These are phyloP conservation scores for Diddensiella caesifluorescens DNA, from an alignment of 805 yeast species.

Conservation along the genomic window DNA sequence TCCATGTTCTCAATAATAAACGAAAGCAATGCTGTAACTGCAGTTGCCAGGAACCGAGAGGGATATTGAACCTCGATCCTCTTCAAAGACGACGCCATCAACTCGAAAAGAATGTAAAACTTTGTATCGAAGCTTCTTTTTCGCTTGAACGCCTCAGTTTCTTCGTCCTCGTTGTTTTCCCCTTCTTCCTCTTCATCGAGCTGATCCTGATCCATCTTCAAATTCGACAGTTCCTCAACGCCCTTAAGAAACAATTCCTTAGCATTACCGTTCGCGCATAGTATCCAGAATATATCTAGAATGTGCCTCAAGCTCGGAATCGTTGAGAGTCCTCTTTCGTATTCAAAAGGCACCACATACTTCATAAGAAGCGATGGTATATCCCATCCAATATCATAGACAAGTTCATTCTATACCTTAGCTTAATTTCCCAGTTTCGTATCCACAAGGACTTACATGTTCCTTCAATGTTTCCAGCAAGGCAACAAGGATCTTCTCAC, in stretches of 20 bases:
- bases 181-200: slow-evolving; percentile 23
- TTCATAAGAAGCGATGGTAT: slow-evolving; percentile 63
- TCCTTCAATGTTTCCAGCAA: slow-evolving; percentile 41
- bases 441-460: slow-evolving; percentile 12
- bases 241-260: slow-evolving; percentile 70
- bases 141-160: slow-evolving; percentile 18
- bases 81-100: slow-evolving; percentile 52
- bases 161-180: slow-evolving; percentile 3
- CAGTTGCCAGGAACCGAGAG: slow-evolving; percentile 70
- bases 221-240: slow-evolving; percentile 53
- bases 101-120: slow-evolving; percentile 62
- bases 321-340: slow-evolving; percentile 11
- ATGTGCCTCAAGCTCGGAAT: slow-evolving; percentile 21
- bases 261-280: slow-evolving; percentile 70
- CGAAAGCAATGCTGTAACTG: slow-evolving; percentile 53
- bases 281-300: slow-evolving; percentile 51
- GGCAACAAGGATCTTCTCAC: slow-evolving; percentile 42
- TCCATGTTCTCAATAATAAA: slow-evolving; percentile 42
- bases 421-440: neutral
- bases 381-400: slow-evolving; percentile 84
- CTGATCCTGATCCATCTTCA: slow-evolving; percentile 29
- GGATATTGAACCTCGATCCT: slow-evolving; percentile 69
- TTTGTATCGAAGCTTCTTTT: slow-evolving; percentile 42
- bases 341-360: slow-evolving; percentile 38
- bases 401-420: slow-evolving; percentile 40